Conservation (phyloP, 805 yeast species). For the Pichia nakasei region DNA sequence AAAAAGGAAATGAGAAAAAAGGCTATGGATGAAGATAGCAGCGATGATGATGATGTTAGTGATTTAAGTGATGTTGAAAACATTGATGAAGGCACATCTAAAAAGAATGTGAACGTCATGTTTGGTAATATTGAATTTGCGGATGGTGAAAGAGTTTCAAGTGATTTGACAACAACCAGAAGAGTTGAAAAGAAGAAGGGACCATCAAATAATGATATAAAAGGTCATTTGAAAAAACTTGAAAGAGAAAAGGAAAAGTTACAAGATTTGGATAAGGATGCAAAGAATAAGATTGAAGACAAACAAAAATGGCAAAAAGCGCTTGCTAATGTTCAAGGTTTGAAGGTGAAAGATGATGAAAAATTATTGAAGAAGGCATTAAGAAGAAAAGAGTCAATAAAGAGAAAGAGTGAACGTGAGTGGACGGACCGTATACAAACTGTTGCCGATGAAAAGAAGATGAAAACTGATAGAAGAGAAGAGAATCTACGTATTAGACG, state of each 20-base stretch:
- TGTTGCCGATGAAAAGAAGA: conserved; percentile 66
- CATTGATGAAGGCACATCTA: conserved; percentile 23
- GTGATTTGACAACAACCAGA: conserved; percentile 55
- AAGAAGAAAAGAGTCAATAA: conserved; percentile 72
- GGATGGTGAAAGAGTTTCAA: conserved; percentile 73
- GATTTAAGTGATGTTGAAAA: conserved; percentile 20
- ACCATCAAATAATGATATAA: conserved; percentile 75
- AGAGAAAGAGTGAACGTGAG: conserved; percentile 79
- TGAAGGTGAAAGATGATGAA: conserved; percentile 84
- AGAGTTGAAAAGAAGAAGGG: conserved; percentile 62
- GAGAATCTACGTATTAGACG: conserved; percentile 80
- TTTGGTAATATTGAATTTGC: conserved; percentile 77
- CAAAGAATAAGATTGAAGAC: conserved; percentile 51
- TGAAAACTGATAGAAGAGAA: conserved; percentile 80
- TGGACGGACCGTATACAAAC: conserved; percentile 86
- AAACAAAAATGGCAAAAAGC: conserved; percentile 82
- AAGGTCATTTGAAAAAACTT: conserved; percentile 68
- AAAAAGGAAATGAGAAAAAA: conserved; percentile 23
- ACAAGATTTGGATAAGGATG: conserved; percentile 48
- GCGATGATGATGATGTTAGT: conserved; percentile 30
- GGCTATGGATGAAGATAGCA: conserved; percentile 32
- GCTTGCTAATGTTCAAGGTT: conserved; percentile 79
- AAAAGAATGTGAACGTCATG: conserved; percentile 37
- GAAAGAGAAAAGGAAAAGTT: conserved; percentile 67
- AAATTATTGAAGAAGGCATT: conserved; percentile 76